Percentiles rank a stretch among this genome's conserved stretches.
Conservation (phyloP, 2,329 filamentous ascomycete species). For the Fonsecaea monophora region DNA sequence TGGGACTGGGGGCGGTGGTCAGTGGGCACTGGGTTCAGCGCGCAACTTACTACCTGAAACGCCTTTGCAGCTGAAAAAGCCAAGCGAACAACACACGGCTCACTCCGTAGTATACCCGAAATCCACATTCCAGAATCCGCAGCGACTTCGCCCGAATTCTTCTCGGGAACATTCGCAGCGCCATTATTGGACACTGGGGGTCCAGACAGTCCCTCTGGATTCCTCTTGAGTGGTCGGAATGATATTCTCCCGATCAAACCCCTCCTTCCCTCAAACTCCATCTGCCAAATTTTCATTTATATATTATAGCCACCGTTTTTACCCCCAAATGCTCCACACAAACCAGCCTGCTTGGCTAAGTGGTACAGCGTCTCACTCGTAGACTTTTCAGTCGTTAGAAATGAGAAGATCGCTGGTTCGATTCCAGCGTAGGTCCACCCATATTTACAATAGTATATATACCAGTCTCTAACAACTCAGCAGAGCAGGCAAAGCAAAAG, state of each 20-base stretch:
- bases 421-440: conserved; percentile 34
- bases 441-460: conserved; percentile 9
- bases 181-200: neutral
- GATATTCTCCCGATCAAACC: too few relatives aligned
- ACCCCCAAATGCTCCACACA: neutral
- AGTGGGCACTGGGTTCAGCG: neutral
- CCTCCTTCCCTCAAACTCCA: neutral
- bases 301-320: neutral
- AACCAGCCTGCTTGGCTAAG: conserved; percentile 2
- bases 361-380: conserved; percentile 12
- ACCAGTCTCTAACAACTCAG: too few relatives aligned
- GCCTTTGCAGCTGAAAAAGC: conserved; percentile 4
- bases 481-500: too few relatives aligned
- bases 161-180: neutral
- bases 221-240: too few relatives aligned
- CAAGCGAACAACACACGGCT: neutral
- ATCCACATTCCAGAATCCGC: neutral
- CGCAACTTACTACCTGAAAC: conserved; percentile 12
- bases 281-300: conserved; percentile 9
- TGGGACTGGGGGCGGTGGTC: neutral
- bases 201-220: neutral
- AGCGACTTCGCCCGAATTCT: neutral
- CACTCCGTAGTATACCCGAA: neutral
- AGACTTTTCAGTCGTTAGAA: neutral
- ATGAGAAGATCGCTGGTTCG: conserved; percentile 42